Evolutionary conservation across 441 rosid species (phyloP).

Genomic region (Gossypium laxum): DNA sequence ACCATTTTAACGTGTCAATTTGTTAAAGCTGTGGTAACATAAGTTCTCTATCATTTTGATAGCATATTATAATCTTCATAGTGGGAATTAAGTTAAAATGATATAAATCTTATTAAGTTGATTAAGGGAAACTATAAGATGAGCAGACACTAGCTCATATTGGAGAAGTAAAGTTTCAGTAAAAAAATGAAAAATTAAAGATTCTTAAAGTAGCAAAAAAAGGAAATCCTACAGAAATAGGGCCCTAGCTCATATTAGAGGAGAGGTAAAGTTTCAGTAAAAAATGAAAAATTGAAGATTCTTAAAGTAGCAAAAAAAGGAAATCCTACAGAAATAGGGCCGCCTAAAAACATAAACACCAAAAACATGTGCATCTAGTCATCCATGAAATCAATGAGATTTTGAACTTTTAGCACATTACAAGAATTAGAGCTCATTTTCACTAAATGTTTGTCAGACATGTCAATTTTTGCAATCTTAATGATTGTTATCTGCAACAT

Average conservation of each 20-base stretch:
- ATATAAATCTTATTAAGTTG: not conserved
- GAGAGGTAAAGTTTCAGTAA: not conserved
- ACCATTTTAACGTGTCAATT: not conserved
- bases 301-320: not conserved
- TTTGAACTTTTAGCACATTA: not conserved
- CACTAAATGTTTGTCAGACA: not conserved
- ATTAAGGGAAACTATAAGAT: not conserved
- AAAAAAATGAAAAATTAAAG: not conserved
- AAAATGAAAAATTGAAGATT: not conserved
- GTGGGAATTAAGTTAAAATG: not conserved
- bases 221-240: not conserved
- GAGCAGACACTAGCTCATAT: not conserved
- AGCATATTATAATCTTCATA: not conserved
- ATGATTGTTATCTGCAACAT: not conserved
- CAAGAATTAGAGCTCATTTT: not conserved
- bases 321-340: not conserved
- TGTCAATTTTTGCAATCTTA: not conserved
- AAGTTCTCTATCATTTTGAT: constrained; percentile 1
- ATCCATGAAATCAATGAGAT: not conserved
- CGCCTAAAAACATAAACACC: not conserved
- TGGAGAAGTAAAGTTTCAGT: not conserved
- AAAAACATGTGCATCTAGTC: not conserved
- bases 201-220: not conserved
- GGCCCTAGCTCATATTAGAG: not conserved
- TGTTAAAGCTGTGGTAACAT: not conserved